Base-by-base conservation (phyloP, 495 filamentous ascomycete genomes). In the Lentithecium fluviatile region DNA sequence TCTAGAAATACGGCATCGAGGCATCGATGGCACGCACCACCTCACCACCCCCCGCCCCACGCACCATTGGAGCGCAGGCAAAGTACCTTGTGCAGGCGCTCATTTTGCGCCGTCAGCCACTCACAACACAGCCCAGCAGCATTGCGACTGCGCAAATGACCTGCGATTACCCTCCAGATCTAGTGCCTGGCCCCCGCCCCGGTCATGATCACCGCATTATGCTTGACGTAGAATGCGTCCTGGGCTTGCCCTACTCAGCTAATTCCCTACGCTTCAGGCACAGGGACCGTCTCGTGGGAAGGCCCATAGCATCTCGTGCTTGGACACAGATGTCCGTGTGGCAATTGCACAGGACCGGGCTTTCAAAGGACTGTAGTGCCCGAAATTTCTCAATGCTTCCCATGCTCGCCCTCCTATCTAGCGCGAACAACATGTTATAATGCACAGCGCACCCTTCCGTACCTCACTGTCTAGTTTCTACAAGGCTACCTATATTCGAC, bases 161-260 rank as follows among this genome's bases (percentile, higher is more conserved):
- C 54, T 58, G 46, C 66, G 61, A 68, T 62, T 40, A 45, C 66
- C 58, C 51, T 64, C 65, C 52, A 65, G 62, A 69, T 69, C 66
- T 45, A 59, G 66, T 62, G 62, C 66, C 63, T 54, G 67, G 25
- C 51, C 45, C 37, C 60, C 26, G 40, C 64, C 67, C 67, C 45
- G 53, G 67, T 53, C 64, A 68, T 65, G 68, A 69, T 68, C 67
- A 72, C 68, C 65, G 70, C 70, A 72, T 72, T 70, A 69, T 72
- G 70, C 68, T 67, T 66, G 68, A 64, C 58, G 62, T 59, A 70
- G 70, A 70, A 70, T 70, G 45, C 52, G 70, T 67, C 68, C 58
- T 60, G 50, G 46, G 64, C 62, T 69, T 70, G 70, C 70, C 65
- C 67, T 67, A 63, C 60, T 62, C 58, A 68, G 68, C 60, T 65